Conservation (phyloP, 1,284 basidiomycete species). For the Ustilago nuda region DNA sequence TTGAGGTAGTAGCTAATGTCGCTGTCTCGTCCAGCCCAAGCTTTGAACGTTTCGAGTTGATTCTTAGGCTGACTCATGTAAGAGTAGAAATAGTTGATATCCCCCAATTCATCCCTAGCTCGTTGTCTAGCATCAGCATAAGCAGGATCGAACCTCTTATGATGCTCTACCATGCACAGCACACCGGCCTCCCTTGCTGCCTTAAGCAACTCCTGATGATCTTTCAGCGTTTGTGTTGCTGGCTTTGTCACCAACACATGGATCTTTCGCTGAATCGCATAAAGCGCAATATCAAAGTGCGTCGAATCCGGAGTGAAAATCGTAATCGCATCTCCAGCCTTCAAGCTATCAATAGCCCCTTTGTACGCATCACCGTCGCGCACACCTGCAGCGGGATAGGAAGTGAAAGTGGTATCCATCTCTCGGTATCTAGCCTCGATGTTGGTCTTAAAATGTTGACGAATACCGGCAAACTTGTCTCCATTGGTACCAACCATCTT, state of each 20-base stretch:
- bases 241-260: slow-evolving; percentile 94
- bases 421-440: slow-evolving; percentile 86
- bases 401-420: slow-evolving; percentile 83
- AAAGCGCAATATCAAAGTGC: slow-evolving; percentile 84
- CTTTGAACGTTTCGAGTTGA: slow-evolving; percentile 91
- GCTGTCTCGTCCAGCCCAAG: slow-evolving; percentile 92
- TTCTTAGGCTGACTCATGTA: slow-evolving; percentile 93
- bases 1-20: slow-evolving; percentile 82
- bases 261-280: slow-evolving; percentile 83
- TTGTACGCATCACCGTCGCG: slow-evolving; percentile 87
- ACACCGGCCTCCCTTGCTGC: slow-evolving; percentile 82
- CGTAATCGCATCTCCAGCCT: slow-evolving; percentile 85
- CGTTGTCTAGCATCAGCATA: slow-evolving; percentile 86
- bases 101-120: slow-evolving; percentile 80
- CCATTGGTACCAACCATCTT: slow-evolving; percentile 86
- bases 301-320: slow-evolving; percentile 83
- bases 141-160: slow-evolving; percentile 83
- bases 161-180: slow-evolving; percentile 89
- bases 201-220: slow-evolving; percentile 82
- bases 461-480: slow-evolving; percentile 85
- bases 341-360: slow-evolving; percentile 81
- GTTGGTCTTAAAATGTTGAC: slow-evolving; percentile 83
- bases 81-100: slow-evolving; percentile 82
- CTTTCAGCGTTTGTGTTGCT: slow-evolving; percentile 83
- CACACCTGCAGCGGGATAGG: slow-evolving; percentile 79